Percentiles rank a stretch among this genome's conserved stretches.
These are phyloP conservation scores for Linnemannia elongata DNA, from an alignment of 192 early-diverging fungal species.

Conservation along the genomic window DNA sequence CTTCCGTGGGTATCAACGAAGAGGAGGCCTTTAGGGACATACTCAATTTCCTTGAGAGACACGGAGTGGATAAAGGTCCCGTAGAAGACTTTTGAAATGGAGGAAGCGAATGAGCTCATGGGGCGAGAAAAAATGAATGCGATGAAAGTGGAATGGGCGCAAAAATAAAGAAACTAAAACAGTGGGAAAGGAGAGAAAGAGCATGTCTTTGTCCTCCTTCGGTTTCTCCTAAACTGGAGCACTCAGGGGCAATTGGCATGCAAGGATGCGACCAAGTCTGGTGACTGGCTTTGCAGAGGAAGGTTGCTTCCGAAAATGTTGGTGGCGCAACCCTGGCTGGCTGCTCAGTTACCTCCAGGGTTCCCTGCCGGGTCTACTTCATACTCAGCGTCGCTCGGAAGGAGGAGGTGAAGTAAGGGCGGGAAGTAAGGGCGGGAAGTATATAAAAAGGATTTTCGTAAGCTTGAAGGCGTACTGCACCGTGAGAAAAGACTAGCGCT, in stretches of 20 bases:
- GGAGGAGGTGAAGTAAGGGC: no score
- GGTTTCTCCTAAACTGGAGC: not conserved
- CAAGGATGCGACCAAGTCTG: not conserved
- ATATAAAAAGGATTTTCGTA: no score
- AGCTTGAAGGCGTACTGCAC: not conserved
- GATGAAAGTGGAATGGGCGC: not conserved
- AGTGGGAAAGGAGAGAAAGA: not conserved
- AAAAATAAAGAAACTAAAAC: not conserved
- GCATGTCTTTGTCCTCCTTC: not conserved
- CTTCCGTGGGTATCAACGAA: slow-evolving; percentile 23
- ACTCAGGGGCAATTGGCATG: not conserved
- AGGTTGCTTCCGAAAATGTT: slow-evolving; percentile 6
- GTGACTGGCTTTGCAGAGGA: not conserved
- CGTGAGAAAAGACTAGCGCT: not conserved
- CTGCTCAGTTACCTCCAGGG: not conserved
- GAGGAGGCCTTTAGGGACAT: not conserved
- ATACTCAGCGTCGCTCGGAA: not conserved
- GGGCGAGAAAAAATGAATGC: no score
- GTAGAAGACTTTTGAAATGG: slow-evolving; percentile 25
- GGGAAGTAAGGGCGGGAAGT: no score
- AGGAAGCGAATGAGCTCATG: slow-evolving; percentile 9
- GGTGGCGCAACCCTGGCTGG: not conserved
- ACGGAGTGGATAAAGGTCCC: slow-evolving; percentile 30
- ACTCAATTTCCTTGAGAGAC: slow-evolving; percentile 24
- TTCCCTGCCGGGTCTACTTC: not conserved